Percentiles rank a stretch among this genome's conserved stretches.
Evolutionary conservation across 768 basidiomycete genomes (phyloP).

Genomic region (Hygrocybe punicea): DNA sequence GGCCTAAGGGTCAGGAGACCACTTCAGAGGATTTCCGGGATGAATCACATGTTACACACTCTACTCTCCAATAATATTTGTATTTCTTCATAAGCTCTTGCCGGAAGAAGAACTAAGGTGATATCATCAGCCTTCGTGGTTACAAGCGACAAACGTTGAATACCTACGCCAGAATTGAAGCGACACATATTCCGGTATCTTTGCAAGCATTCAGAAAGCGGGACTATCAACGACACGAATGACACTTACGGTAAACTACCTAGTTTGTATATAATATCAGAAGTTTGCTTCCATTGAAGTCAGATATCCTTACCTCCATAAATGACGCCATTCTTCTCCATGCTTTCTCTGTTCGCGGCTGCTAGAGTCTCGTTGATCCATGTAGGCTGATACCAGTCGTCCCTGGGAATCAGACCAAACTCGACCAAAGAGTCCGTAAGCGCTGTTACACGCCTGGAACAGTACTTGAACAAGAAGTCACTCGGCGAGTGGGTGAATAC

Average conservation of each 20-base stretch:
- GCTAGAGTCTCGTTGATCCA: constrained; percentile 79
- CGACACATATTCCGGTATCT: constrained; percentile 96
- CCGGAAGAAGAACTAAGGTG: constrained; percentile 72
- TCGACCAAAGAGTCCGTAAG: constrained; percentile 62
- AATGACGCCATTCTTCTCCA: constrained; percentile 65
- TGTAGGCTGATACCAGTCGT: constrained; percentile 78
- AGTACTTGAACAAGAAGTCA: constrained; percentile 8
- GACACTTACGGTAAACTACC: constrained; percentile 65
- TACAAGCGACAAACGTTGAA: not conserved
- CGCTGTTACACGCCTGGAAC: constrained; percentile 46
- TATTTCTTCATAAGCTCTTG: constrained; percentile 77
- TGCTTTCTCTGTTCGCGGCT: constrained; percentile 55
- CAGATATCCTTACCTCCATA: constrained; percentile 52
- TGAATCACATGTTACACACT: constrained; percentile 32
- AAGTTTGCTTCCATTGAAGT: not conserved
- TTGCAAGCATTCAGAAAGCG: not conserved
- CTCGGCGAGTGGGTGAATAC: not conserved
- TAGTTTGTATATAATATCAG: constrained; percentile 25
- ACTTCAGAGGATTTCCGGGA: constrained; percentile 1
- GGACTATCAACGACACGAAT: not conserved
- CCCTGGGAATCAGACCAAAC: constrained; percentile 74
- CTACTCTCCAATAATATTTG: constrained; percentile 82
- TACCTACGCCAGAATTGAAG: constrained; percentile 87
- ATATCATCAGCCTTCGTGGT: constrained; percentile 1
- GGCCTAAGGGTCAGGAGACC: constrained; percentile 47